Conservation (phyloP, 371 early-diverging fungal species). For the Lichtheimia ramosa region DNA sequence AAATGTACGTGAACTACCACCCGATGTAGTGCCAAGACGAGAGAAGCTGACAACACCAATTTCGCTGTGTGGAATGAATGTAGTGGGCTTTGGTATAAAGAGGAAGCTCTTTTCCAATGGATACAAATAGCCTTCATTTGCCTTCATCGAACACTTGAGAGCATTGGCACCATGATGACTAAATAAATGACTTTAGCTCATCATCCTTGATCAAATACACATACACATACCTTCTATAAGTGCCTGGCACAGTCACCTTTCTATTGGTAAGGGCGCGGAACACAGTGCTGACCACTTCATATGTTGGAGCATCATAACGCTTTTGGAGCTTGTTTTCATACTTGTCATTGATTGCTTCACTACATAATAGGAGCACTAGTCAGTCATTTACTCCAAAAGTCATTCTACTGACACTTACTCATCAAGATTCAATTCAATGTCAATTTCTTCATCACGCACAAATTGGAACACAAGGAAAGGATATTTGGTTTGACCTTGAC, state of each 20-base stretch:
- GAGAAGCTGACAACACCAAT: slow-evolving; percentile 93
- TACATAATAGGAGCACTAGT: slow-evolving; percentile 1
- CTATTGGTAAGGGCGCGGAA: slow-evolving; percentile 85
- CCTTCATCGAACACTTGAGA: slow-evolving; percentile 96
- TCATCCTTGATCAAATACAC: neutral
- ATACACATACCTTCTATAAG: slow-evolving; percentile 44
- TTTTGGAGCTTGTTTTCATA: slow-evolving; percentile 82
- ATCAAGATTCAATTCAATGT: slow-evolving; percentile 80
- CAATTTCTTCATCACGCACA: slow-evolving; percentile 88
- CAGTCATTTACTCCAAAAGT: neutral
- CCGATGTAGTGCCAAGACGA: slow-evolving; percentile 73
- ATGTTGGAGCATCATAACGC: slow-evolving; percentile 88
- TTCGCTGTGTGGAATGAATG: slow-evolving; percentile 84
- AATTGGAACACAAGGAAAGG: slow-evolving; percentile 97
- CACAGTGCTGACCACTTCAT: slow-evolving; percentile 89
- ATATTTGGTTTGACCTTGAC: slow-evolving; percentile 99
- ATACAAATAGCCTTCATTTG: slow-evolving; percentile 97
- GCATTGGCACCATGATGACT: slow-evolving; percentile 80
- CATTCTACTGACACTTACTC: slow-evolving; percentile 42
- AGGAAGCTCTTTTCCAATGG: slow-evolving; percentile 92
- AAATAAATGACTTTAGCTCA: slow-evolving; percentile 1
- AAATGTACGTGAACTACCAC: slow-evolving; percentile 79
- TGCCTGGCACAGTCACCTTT: slow-evolving; percentile 77
- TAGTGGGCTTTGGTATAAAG: slow-evolving; percentile 96
- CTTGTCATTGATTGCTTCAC: slow-evolving; percentile 34